Percentiles rank a stretch among this genome's conserved stretches.
Conservation (phyloP, 1,284 basidiomycete species). For the Sporisorium sorghi region DNA sequence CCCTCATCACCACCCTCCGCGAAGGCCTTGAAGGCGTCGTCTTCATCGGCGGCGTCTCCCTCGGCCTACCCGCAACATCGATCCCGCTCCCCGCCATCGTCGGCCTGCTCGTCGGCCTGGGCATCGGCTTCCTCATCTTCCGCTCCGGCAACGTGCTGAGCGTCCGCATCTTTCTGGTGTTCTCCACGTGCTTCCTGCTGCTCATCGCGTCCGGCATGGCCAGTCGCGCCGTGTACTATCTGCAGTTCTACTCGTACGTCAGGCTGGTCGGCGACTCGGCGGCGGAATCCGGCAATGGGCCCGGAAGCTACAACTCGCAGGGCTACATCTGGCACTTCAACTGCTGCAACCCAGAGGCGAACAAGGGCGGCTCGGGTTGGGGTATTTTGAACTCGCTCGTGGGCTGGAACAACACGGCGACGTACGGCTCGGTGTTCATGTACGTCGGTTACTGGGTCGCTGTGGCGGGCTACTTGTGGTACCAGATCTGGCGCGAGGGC, state of each 20-base stretch:
- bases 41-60: slow-evolving; percentile 67
- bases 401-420: slow-evolving; percentile 67
- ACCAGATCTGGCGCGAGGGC: slow-evolving; percentile 52
- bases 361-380: slow-evolving; percentile 69
- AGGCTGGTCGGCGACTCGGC: slow-evolving; percentile 59
- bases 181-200: slow-evolving; percentile 62
- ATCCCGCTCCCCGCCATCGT: slow-evolving; percentile 67
- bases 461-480: slow-evolving; percentile 54
- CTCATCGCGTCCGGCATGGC: slow-evolving; percentile 66
- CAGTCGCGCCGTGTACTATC: slow-evolving; percentile 59
- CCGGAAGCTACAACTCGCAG: slow-evolving; percentile 57
- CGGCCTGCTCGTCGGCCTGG: slow-evolving; percentile 54
- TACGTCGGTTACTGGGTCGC: slow-evolving; percentile 64
- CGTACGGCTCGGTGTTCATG: slow-evolving; percentile 54
- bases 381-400: slow-evolving; percentile 63
- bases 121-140: slow-evolving; percentile 61
- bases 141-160: slow-evolving; percentile 51
- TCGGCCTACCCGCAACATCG: slow-evolving; percentile 62
- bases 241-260: slow-evolving; percentile 64
- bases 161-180: slow-evolving; percentile 59
- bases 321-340: slow-evolving; percentile 74
- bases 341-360: slow-evolving; percentile 79
- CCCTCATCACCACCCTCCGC: slow-evolving; percentile 65
- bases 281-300: slow-evolving; percentile 60
- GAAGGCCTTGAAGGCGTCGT: slow-evolving; percentile 67